Conservation (phyloP, 768 basidiomycete species). For the Russula olivacea region DNA sequence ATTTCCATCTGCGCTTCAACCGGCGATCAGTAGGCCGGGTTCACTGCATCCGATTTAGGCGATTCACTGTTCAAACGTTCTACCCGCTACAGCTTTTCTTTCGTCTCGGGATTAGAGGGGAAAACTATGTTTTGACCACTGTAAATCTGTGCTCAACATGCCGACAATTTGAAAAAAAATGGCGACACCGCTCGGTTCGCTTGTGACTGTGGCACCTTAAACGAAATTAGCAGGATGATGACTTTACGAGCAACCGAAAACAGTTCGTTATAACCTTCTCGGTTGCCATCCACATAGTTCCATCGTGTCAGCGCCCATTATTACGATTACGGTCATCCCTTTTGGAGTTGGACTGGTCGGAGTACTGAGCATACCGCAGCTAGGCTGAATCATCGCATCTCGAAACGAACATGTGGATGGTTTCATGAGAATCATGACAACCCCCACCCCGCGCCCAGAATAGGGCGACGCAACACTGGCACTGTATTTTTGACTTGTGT, state of each 20-base stretch:
- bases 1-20: not conserved
- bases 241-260: slow-evolving; percentile 13
- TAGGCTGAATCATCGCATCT: not conserved
- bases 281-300: slow-evolving; percentile 16
- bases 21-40: not conserved
- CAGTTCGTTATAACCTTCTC: slow-evolving; percentile 6
- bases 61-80: not conserved
- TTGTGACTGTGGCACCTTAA: not conserved
- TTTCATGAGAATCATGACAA: slow-evolving; percentile 11
- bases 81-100: no score
- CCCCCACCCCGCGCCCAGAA: not conserved
- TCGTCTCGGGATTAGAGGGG: not conserved
- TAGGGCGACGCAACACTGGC: slow-evolving; percentile 4
- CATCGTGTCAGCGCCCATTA: slow-evolving; percentile 13
- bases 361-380: not conserved
- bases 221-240: slow-evolving; percentile 4
- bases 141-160: not conserved
- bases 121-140: not conserved
- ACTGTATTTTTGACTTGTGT: not conserved
- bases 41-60: not conserved
- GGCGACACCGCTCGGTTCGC: not conserved
- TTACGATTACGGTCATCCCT: not conserved
- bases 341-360: not conserved
- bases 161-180: not conserved
- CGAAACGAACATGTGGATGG: slow-evolving; percentile 4